These are phyloP conservation scores for Cyphellophora europaea DNA, from an alignment of 2,329 filamentous ascomycete species.

Conservation along the genomic window DNA sequence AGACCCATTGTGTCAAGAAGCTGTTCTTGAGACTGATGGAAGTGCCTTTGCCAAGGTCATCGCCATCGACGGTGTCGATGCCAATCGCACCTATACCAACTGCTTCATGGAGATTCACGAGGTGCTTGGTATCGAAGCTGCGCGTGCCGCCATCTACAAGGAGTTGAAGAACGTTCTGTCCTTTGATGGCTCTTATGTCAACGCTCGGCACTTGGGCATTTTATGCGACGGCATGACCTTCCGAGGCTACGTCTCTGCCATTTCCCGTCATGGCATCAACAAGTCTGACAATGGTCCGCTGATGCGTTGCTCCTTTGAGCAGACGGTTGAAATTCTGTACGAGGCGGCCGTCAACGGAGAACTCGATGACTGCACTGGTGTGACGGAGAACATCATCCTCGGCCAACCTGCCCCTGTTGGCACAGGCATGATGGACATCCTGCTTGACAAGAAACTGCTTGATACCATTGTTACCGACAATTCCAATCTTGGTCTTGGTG, in stretches of 20 bases:
- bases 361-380: constrained; percentile 93
- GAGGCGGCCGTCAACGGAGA: constrained; percentile 93
- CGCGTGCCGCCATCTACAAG: constrained; percentile 72
- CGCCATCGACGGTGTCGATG: constrained; percentile 77
- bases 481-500: constrained; percentile 72
- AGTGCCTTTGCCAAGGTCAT: constrained; percentile 79
- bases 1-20: constrained; percentile 72
- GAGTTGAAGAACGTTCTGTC: constrained; percentile 89
- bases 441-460: constrained; percentile 89
- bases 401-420: constrained; percentile 96
- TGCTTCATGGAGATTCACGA: constrained; percentile 91
- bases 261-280: constrained; percentile 98
- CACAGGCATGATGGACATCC: constrained; percentile 89
- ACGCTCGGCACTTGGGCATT: constrained; percentile 91
- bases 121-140: constrained; percentile 93
- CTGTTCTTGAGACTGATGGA: constrained; percentile 92
- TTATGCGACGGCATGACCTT: constrained; percentile 98
- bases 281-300: constrained; percentile 93
- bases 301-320: constrained; percentile 99
- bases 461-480: constrained; percentile 92
- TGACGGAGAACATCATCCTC: constrained; percentile 97
- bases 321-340: constrained; percentile 95
- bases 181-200: constrained; percentile 98
- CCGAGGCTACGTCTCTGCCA: constrained; percentile 84
- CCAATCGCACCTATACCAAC: constrained; percentile 82